These are phyloP conservation scores for Globisporangium spiculum DNA, from an alignment of 352 stramenopile species.

Conservation along the genomic window DNA sequence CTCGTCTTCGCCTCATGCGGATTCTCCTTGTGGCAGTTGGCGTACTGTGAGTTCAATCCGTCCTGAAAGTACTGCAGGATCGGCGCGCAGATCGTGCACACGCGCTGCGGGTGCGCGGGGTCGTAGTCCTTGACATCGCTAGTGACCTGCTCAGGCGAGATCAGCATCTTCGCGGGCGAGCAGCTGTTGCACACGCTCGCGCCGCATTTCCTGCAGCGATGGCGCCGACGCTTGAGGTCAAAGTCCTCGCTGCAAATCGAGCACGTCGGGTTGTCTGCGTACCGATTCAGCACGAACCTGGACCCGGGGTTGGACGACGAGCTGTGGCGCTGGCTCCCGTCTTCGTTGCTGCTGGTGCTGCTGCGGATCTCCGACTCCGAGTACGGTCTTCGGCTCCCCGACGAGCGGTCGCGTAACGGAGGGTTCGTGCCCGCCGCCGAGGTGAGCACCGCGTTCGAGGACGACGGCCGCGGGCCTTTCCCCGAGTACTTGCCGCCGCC, in stretches of 20 bases:
- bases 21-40: slow-evolving; percentile 83
- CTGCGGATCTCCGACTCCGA: slow-evolving; percentile 43
- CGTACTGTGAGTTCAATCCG: slow-evolving; percentile 63
- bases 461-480: slow-evolving; percentile 29
- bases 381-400: slow-evolving; percentile 33
- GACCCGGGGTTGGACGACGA: slow-evolving; percentile 31
- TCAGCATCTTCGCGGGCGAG: slow-evolving; percentile 70
- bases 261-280: slow-evolving; percentile 59
- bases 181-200: slow-evolving; percentile 66
- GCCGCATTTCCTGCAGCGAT: slow-evolving; percentile 75
- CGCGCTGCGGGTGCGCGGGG: slow-evolving; percentile 64
- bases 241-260: slow-evolving; percentile 79
- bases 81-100: slow-evolving; percentile 80
- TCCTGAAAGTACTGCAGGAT: slow-evolving; percentile 75
- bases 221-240: slow-evolving; percentile 69
- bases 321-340: slow-evolving; percentile 10
- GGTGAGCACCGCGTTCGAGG: slow-evolving; percentile 28
- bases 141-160: slow-evolving; percentile 64
- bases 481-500: neutral
- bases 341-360: slow-evolving; percentile 40
- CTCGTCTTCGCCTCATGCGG: slow-evolving; percentile 68
- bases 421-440: slow-evolving; percentile 26
- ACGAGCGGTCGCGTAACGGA: slow-evolving; percentile 16
- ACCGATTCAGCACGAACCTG: slow-evolving; percentile 34
- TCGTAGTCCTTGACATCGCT: slow-evolving; percentile 63